Percentiles rank a stretch among this genome's conserved stretches.
phyloP scores from a whole-genome alignment of 2,329 filamentous ascomycete species.

The Drechmeria coniospora region DNA sequence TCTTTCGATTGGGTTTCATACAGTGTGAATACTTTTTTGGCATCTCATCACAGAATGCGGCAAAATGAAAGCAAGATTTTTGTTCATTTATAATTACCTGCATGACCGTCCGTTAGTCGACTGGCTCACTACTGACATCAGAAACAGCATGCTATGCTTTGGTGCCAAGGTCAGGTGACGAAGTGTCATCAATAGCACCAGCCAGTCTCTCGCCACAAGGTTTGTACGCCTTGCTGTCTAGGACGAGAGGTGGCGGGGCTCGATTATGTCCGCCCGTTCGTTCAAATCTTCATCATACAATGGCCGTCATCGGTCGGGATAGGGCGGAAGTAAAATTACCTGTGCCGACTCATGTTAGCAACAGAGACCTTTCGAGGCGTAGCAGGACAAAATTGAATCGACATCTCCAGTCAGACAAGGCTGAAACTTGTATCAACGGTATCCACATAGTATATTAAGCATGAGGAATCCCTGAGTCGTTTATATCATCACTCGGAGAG shows the following conservation, averaged over 20 bases:
- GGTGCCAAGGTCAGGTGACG: slow-evolving; percentile 45
- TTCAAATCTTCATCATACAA: slow-evolving; percentile 49
- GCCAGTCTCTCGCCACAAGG: slow-evolving; percentile 35
- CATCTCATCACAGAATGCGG: slow-evolving; percentile 28
- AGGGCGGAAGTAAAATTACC: slow-evolving; percentile 19
- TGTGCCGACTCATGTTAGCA: slow-evolving; percentile 24
- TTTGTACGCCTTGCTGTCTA: slow-evolving; percentile 46
- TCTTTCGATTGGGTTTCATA: slow-evolving; percentile 30
- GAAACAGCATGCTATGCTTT: slow-evolving; percentile 12
- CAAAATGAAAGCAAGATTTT: slow-evolving; percentile 3
- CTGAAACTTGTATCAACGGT: slow-evolving; percentile 47
- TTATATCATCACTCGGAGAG: slow-evolving; percentile 42
- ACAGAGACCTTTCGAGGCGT: slow-evolving; percentile 6
- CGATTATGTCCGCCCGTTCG: slow-evolving; percentile 56
- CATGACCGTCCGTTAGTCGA: slow-evolving; percentile 16
- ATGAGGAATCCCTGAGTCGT: slow-evolving; percentile 53
- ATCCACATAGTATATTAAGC: slow-evolving; percentile 51
- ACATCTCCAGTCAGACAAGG: slow-evolving; percentile 46
- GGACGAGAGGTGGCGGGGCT: slow-evolving; percentile 32
- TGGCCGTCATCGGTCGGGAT: slow-evolving; percentile 8
- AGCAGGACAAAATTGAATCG: slow-evolving; percentile 9
- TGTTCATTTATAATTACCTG: slow-evolving; percentile 19
- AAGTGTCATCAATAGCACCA: slow-evolving; percentile 49
- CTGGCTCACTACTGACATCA: slow-evolving; percentile 7
- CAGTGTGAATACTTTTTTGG: slow-evolving; percentile 41